phyloP scores from a whole-genome alignment of 495 filamentous ascomycete species.

The Articulospora tetracladia region DNA sequence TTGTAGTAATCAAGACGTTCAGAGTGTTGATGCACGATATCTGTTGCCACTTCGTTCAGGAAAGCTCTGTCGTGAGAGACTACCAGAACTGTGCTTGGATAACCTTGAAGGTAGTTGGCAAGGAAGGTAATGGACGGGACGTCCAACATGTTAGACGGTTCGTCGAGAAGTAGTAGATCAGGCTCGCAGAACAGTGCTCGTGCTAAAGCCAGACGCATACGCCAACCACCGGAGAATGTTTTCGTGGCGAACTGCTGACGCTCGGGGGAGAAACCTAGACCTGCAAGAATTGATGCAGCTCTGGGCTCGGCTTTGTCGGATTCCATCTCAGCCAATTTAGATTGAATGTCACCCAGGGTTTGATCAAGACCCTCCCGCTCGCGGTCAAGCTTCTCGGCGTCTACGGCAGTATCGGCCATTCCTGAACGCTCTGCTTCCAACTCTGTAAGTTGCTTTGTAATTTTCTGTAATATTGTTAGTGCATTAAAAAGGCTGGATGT shows the following conservation, averaged over 20 bases:
- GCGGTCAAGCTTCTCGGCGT: conserved; percentile 77
- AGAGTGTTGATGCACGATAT: conserved; percentile 98
- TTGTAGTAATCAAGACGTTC: conserved; percentile 98
- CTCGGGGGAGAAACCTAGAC: conserved; percentile 93
- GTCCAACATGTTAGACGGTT: conserved; percentile 99
- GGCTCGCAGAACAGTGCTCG: conserved; percentile 98
- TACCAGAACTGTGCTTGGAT: conserved; percentile 92
- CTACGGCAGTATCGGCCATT: conserved; percentile 81
- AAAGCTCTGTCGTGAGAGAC: conserved; percentile 99
- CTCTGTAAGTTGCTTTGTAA: conserved; percentile 68
- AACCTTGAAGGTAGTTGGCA: conserved; percentile 89
- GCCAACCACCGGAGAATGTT: conserved; percentile 99
- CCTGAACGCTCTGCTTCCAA: conserved; percentile 76
- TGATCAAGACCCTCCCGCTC: conserved; percentile 87
- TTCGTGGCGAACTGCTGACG: conserved; percentile 90
- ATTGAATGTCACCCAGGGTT: conserved; percentile 83
- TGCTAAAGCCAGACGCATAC: conserved; percentile 94
- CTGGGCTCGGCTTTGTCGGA: conserved; percentile 96
- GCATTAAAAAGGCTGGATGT: neutral
- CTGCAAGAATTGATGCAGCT: conserved; percentile 92
- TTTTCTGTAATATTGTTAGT: conserved; percentile 55
- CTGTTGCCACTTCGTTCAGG: conserved; percentile 98
- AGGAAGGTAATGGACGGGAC: conserved; percentile 99
- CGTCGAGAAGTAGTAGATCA: conserved; percentile 92
- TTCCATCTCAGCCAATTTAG: conserved; percentile 97